Base-by-base conservation (phyloP, 495 filamentous ascomycete species). In the Peziza echinospora region DNA sequence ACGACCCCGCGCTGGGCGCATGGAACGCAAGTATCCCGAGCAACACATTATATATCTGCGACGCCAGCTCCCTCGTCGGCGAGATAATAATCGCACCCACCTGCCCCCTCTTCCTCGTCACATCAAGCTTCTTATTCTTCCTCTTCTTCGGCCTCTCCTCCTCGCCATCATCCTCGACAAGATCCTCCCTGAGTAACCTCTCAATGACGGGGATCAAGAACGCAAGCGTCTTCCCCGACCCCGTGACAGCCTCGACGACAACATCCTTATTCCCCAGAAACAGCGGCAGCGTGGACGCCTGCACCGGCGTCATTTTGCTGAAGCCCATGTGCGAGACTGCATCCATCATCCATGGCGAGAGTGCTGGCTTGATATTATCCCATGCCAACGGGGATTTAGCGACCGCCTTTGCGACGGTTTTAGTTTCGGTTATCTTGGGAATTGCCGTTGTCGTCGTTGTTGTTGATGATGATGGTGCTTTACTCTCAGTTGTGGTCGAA, bases 211-310 rank as follows among this genome's bases (percentile, higher is more conserved):
- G 89, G 22, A 97, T 81, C 41, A 97, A 62, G 55, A 89, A 96
- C 1, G 84, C 78, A 37, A 94, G 64, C 0, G 89, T 96, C 63
- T 97, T 97, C 40, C 89, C 89, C 57, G 81, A 89, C 6, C 91
- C 89, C 2, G 89, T 97, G 6, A 94, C 89, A 2, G 89, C 91
- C 70, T 93, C 86, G 23, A 94, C 87, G 2, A 96, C 87, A 0
- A 96, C 86, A 64, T 96, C 89, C 55, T 94, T 94, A 62, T 96
- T 83, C 6, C 76, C 78, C 64, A 83, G 76, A 61, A 94, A 92
- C 13, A 93, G 71, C 9, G 87, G 86, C 51, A 96, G 83, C 13
- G 80, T 78, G n/a, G 81, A 86, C 21, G 85, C 82, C 61, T 97
- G 89, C 13, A 94, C 89, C 1, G 89, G 89, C 2, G 89, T 97